Base-by-base conservation (phyloP, 2,329 filamentous ascomycete species). In the Anthostomella pinea region DNA sequence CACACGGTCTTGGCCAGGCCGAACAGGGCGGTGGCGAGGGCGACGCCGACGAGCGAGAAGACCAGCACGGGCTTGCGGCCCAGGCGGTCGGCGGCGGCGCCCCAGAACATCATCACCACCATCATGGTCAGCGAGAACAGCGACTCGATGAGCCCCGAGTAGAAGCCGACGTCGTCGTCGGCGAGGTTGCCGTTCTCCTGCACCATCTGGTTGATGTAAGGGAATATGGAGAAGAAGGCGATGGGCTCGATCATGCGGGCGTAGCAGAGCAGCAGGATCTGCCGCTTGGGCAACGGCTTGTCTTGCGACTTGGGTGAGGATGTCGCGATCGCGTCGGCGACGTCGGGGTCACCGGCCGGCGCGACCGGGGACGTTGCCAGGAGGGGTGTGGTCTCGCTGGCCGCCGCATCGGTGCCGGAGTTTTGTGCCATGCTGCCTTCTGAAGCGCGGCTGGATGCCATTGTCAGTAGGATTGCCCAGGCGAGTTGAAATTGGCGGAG, bases 221-320 rank as follows among this genome's bases (percentile, higher is more conserved):
- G 84, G 52, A 91, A 85, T 58, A 91, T 87, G 57, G 73, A 79
- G 67, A 90, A 91, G 66, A 87, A 91, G n/a, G 85, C 83, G 25
- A 90, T 73, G 1, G 87, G 85, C 54, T 91, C 87, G 28, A 87
- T 69, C 17, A 86, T 56, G 5, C 85, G 78, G 2, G 81, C 80
- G 56, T 81, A 85, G 67, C 86, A 91, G 9, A 93, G 76, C 8
- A 85, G 61, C 20, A 83, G 59, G 34, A 93, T 79, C 58, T 91
- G 87, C n/a, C 57, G 35, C 43, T 65, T 69, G n/a, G 79, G 75
- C 10, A 85, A 57, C 1, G 75, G 71, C 38, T 66, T 72, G 49
- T 70, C 64, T 1, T 67, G 59, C 5, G 56, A 56, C 16, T 60
- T 55, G 8, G 25, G 22, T 9, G 13, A 18, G 9, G 8, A 17